Percentiles rank a stretch among this genome's conserved stretches.
phyloP scores from a whole-genome alignment of 2,329 filamentous ascomycete species.

The Xylaria sp. region DNA sequence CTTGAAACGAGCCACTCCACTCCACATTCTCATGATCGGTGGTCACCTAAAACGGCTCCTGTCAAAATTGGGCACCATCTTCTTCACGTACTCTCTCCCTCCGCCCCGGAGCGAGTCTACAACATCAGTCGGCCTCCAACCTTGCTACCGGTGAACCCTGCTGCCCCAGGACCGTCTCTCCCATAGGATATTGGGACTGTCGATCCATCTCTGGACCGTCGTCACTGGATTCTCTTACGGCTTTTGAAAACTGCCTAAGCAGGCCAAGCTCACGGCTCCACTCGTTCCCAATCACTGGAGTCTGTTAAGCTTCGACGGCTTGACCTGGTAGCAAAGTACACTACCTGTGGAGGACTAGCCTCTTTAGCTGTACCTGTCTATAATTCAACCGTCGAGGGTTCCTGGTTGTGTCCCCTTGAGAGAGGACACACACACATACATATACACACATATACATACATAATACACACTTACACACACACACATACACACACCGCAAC shows the following conservation, averaged over 20 bases:
- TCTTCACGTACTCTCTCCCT: constrained; percentile 41
- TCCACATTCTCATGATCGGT: constrained; percentile 50
- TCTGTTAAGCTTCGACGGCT: constrained; percentile 56
- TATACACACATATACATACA: constrained; percentile 14
- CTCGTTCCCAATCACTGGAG: constrained; percentile 56
- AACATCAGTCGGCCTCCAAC: constrained; percentile 46
- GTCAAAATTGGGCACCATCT: constrained; percentile 51
- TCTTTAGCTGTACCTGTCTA: constrained; percentile 49
- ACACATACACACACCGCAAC: constrained; percentile 34
- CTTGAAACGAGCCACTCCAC: constrained; percentile 52
- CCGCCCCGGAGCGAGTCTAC: constrained; percentile 45
- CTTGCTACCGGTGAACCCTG: constrained; percentile 53
- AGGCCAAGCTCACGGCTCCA: constrained; percentile 48
- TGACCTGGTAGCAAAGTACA: constrained; percentile 52
- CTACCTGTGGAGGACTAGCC: constrained; percentile 50
- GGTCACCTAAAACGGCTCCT: constrained; percentile 49
- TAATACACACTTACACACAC: constrained; percentile 16
- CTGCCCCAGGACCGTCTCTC: constrained; percentile 57
- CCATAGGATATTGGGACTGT: constrained; percentile 60
- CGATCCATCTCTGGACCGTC: constrained; percentile 64
- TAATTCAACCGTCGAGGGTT: constrained; percentile 46
- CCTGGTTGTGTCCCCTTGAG: constrained; percentile 51
- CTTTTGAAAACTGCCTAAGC: constrained; percentile 44
- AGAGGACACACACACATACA: constrained; percentile 44
- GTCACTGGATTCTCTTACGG: constrained; percentile 54